Conservation (phyloP, 805 yeast species). For the Ogataea parapolymorpha region DNA sequence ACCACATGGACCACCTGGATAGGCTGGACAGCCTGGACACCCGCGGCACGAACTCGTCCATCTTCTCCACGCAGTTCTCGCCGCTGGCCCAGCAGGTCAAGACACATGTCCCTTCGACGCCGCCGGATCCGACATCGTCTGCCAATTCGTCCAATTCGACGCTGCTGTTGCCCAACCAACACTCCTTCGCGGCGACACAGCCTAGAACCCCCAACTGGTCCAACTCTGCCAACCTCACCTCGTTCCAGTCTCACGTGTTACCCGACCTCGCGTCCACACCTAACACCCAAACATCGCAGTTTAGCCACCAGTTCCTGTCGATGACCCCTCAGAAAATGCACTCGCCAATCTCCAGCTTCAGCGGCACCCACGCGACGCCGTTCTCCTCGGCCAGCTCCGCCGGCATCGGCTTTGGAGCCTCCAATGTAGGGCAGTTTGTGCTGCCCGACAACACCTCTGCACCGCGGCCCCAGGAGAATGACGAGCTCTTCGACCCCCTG, state of each 20-base stretch:
- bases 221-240: slow-evolving; percentile 13
- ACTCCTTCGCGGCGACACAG: slow-evolving; percentile 17
- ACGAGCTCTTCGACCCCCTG: slow-evolving; percentile 10
- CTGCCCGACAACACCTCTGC: slow-evolving; percentile 19
- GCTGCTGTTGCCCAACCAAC: slow-evolving; percentile 13
- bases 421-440: slow-evolving; percentile 20
- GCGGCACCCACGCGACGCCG: slow-evolving; percentile 20
- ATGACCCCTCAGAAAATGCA: slow-evolving; percentile 21
- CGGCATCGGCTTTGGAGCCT: slow-evolving; percentile 16
- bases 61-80: slow-evolving; percentile 27
- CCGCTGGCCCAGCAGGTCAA: slow-evolving; percentile 21
- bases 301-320: slow-evolving; percentile 19
- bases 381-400: slow-evolving; percentile 17
- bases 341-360: slow-evolving; percentile 17
- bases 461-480: slow-evolving; percentile 8
- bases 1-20: slow-evolving; percentile 3
- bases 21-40: slow-evolving; percentile 9
- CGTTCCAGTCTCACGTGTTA: slow-evolving; percentile 20
- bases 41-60: slow-evolving; percentile 10
- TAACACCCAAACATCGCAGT: slow-evolving; percentile 12
- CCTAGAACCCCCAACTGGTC: slow-evolving; percentile 38
- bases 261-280: slow-evolving; percentile 25
- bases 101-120: slow-evolving; percentile 26
- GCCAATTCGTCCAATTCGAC: slow-evolving; percentile 13
- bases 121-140: slow-evolving; percentile 22